Conservation (phyloP, 2,329 filamentous ascomycete genomes). For the Aureobasidium pullulans region DNA sequence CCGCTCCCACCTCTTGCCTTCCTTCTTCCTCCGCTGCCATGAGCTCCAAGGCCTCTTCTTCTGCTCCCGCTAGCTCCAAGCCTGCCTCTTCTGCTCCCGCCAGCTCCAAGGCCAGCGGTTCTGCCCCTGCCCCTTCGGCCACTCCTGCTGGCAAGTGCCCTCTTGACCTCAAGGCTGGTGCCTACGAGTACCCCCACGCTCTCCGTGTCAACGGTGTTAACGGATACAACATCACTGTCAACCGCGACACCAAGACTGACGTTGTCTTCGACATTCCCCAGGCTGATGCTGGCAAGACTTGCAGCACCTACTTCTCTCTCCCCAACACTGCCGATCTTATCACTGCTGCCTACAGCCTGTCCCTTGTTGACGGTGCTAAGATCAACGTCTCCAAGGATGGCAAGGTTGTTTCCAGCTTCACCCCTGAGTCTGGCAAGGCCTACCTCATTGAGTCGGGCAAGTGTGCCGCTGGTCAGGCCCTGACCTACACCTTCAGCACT, state of each 20-base stretch:
- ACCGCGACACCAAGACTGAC: slow-evolving; percentile 3
- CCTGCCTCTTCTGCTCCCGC: neutral
- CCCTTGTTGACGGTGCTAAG: neutral
- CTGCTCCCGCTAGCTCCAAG: neutral
- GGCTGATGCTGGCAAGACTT: slow-evolving; percentile 10
- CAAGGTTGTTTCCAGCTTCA: neutral
- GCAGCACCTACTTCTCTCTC: slow-evolving; percentile 8
- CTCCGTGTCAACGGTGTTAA: slow-evolving; percentile 14
- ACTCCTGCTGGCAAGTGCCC: slow-evolving; percentile 10
- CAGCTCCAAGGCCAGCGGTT: neutral
- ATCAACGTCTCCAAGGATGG: slow-evolving; percentile 3
- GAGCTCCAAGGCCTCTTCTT: neutral
- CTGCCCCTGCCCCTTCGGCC: neutral
- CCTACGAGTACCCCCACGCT: slow-evolving; percentile 10
- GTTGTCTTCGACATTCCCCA: slow-evolving; percentile 11
- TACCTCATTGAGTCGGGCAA: neutral
- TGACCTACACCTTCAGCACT: slow-evolving; percentile 6
- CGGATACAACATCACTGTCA: slow-evolving; percentile 4
- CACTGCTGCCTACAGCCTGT: slow-evolving; percentile 3
- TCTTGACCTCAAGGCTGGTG: slow-evolving; percentile 4
- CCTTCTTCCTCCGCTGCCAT: neutral
- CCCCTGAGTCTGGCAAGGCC: neutral
- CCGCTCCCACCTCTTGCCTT: neutral
- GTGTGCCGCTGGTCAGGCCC: slow-evolving; percentile 3
- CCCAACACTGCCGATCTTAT: neutral